Conservation (phyloP, 352 stramenopile species). For the Globisporangium cylindrosporum region DNA sequence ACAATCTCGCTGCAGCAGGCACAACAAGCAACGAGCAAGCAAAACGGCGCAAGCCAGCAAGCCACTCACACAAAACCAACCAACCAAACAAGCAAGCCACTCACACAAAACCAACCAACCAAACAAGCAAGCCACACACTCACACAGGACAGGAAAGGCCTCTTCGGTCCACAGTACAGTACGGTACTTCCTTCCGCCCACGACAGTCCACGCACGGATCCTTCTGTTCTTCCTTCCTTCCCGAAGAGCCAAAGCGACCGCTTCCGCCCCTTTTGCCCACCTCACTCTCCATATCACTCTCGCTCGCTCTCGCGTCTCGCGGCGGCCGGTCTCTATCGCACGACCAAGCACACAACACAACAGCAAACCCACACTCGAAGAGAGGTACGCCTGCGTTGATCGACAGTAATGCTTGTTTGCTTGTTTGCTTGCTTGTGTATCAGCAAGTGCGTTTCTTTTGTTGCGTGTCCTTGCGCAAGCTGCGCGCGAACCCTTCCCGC, state of each 20-base stretch:
- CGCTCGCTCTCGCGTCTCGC: background rate
- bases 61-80: background rate
- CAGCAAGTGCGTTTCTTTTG: background rate
- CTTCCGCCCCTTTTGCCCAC: background rate
- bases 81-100: background rate
- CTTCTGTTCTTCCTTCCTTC: background rate
- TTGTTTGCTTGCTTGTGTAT: background rate
- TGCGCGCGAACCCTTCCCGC: background rate
- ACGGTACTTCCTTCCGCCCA: background rate
- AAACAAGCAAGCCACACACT: background rate
- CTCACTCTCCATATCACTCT: background rate
- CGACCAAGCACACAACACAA: constrained; percentile 1
- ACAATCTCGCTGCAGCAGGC: background rate
- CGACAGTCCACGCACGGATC: background rate
- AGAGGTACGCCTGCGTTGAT: background rate
- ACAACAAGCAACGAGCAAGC: background rate
- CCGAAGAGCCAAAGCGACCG: background rate
- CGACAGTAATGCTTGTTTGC: background rate
- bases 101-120: background rate
- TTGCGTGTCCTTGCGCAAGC: background rate
- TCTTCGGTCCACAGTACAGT: background rate
- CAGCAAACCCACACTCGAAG: background rate
- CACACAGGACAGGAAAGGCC: background rate
- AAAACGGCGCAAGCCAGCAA: background rate
- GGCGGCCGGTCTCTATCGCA: background rate